These are phyloP conservation scores for Diaporthe ampelina DNA, from an alignment of 2,329 filamentous ascomycete species.

Conservation along the genomic window DNA sequence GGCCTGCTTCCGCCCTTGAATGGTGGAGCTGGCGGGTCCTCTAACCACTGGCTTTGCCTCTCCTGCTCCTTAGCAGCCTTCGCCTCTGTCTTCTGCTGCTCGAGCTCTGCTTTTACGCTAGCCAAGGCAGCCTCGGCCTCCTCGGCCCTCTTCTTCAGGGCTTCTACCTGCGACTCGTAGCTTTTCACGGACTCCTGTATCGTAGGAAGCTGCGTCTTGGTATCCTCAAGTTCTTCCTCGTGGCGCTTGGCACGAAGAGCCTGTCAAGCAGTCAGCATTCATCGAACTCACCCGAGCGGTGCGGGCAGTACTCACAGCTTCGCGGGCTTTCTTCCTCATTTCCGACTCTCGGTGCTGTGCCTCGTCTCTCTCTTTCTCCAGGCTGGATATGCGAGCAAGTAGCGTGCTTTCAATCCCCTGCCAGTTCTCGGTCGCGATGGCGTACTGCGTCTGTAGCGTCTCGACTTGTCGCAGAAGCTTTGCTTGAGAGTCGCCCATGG, in stretches of 20 bases:
- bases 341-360: constrained; percentile 86
- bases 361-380: constrained; percentile 95
- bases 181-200: constrained; percentile 74
- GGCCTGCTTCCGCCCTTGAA: constrained; percentile 65
- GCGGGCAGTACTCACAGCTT: constrained; percentile 73
- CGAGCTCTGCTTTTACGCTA: constrained; percentile 65
- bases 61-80: constrained; percentile 52
- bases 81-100: constrained; percentile 60
- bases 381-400: constrained; percentile 78
- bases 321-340: constrained; percentile 88
- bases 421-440: constrained; percentile 96
- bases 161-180: constrained; percentile 71
- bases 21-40: constrained; percentile 60
- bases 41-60: constrained; percentile 64
- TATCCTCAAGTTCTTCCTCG: constrained; percentile 86
- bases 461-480: constrained; percentile 95
- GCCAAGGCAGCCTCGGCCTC: constrained; percentile 75
- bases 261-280: constrained; percentile 57
- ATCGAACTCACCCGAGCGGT: not conserved
- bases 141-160: constrained; percentile 75
- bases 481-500: constrained; percentile 84
- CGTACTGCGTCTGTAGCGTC: constrained; percentile 94
- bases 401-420: constrained; percentile 93
- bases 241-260: constrained; percentile 74
- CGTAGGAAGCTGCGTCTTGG: constrained; percentile 73